phyloP scores from a whole-genome alignment of 202 grass and related monocot species.

The Zoysia matrella region DNA sequence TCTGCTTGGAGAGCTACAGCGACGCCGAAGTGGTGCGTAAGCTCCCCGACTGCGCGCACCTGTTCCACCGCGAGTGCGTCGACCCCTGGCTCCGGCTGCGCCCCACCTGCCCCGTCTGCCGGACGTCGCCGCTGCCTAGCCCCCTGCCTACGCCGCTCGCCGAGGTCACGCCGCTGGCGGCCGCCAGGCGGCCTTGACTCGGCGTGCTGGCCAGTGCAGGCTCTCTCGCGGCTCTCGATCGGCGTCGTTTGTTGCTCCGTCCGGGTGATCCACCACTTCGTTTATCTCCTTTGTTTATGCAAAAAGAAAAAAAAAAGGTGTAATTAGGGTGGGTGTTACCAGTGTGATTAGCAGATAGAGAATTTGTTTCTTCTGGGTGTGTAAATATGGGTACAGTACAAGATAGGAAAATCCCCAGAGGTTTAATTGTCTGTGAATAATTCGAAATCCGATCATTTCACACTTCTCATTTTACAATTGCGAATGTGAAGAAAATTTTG shows the following conservation, averaged over 20 bases:
- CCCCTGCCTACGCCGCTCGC: constrained; percentile 73
- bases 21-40: no score
- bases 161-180: constrained; percentile 61
- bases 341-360: not conserved
- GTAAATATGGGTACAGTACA: not conserved
- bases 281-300: not conserved
- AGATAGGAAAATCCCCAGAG: not conserved
- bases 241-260: not conserved
- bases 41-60: no score
- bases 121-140: constrained; percentile 72
- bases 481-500: not conserved
- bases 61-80: no score
- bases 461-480: not conserved
- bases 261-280: not conserved
- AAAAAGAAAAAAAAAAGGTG: not conserved
- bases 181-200: constrained; percentile 8
- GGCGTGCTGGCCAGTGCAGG: no score
- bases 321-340: no score
- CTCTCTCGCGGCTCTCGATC: not conserved
- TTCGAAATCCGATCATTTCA: not conserved
- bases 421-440: not conserved
- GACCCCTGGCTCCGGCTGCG: no score
- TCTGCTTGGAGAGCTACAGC: no score
- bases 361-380: no score
- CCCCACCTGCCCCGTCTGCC: constrained; percentile 61